Base-by-base conservation (phyloP, 768 basidiomycete genomes). In the Mycena maculata region DNA sequence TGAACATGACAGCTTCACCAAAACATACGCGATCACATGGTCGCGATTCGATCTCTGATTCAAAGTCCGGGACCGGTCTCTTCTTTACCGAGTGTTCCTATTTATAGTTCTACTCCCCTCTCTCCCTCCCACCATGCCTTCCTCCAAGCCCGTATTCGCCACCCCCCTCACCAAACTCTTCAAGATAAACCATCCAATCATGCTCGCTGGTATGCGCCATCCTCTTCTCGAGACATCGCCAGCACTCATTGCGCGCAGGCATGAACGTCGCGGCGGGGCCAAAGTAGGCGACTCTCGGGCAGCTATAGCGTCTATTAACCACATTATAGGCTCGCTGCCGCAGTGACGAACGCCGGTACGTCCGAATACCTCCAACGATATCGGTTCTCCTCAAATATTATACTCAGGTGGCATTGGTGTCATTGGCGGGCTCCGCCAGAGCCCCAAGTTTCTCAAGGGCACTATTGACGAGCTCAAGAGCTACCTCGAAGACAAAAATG, bases 231-330 rank as follows among this genome's bases (percentile, higher is more conserved):
- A 20, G 16, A 2, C 36, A 30, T 11, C n/a, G n/a, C n/a, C n/a
- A n/a, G 23, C 18, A 15, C 38, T 33, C 31, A 50, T 31, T 48
- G 11, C 9, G 11, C 25, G n/a, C n/a, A 59, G 64, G 91, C 60
- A 94, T 95, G 93, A 94, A 93, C 74, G 89, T 95, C 36, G 94
- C 93, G 56, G 92, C 94, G 50, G 93, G 93, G 8, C 92, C 94
- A 13, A 91, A 85, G 77, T 66, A 3, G 13, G 11, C 25, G 10
- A 8, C 22, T 20, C 23, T 13, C 33, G 20, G 16, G 12, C 27
- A 20, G 30, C 2, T 5, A 50, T 18, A 8, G 13, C 22, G 12
- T n/a, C n/a, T n/a, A n/a, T n/a, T n/a, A 54, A 31, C 2, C n/a
- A 8, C 45, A 31, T 38, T 30, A 7, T 15, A 62, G 61, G 31